Evolutionary conservation across 768 basidiomycete species (phyloP), one percentile per base, ranked within the genome.

Genomic region (Trichaptum fuscoviolaceum): DNA sequence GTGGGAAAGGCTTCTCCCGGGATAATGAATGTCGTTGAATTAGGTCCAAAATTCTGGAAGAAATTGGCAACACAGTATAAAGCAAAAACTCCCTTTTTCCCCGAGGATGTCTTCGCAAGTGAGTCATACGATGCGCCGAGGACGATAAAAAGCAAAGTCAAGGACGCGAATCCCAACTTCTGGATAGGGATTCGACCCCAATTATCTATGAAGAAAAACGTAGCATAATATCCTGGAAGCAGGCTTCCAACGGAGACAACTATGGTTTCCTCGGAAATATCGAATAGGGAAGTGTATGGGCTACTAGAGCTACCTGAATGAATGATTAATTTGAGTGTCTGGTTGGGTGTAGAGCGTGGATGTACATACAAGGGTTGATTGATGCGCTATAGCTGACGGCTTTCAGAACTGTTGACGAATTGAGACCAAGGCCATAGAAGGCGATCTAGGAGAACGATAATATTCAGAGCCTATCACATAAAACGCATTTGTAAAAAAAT

Each of bases 401-500:
- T 35, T 67, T n/a, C 74, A 83, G 72, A 73, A 84, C 70, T 70
- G 76, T 77, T 36, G 79, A 77, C 4, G 78, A 78, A 75, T 84
- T 84, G 35, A 84, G 74, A 64, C 82, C 82, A 35, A 83, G 77
- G 67, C 81, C 82, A 73, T 83, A 83, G 75, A 83, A 84, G 15
- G 82, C 80, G 61, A 81, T 74, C 74, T 76, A 57, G 20, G 27
- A 20, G 35, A n/a, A 25, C 12, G 18, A 71, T 67, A 27, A 57
- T 8, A 17, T 27, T 15, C 5, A 17, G 35, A 7, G 26, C 20
- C 65, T 10, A 58, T 12, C 68, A n/a, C n/a, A n/a, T n/a, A n/a
- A n/a, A 35, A 57, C 30, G 7, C 23, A n/a, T 18, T 7, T 20
- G 8, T 8, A 30, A 24, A 62, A 4, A 26, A 12, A 58, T 27